phyloP scores from a whole-genome alignment of 2,329 filamentous ascomycete species.

The Whalleya microplaca region DNA sequence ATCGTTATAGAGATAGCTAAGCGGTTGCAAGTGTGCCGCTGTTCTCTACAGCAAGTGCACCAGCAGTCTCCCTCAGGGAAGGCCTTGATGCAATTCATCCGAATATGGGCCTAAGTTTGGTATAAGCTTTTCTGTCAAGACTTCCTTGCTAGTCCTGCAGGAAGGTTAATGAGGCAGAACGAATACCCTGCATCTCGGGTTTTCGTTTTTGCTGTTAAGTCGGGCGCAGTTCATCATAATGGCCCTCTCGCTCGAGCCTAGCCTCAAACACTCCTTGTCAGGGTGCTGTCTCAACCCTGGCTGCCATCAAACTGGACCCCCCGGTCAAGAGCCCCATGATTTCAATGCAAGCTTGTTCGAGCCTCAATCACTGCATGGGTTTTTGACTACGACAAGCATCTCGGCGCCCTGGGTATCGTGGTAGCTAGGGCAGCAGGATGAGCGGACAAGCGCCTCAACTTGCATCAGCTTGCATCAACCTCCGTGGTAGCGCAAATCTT shows the following conservation, averaged over 20 bases:
- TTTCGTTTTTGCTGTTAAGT: not conserved
- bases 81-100: too few relatives aligned
- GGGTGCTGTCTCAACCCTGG: constrained; percentile 34
- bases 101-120: too few relatives aligned
- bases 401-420: constrained; percentile 2
- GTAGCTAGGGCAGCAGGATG: not conserved
- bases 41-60: too few relatives aligned
- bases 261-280: constrained; percentile 34
- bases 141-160: not conserved
- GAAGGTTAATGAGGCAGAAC: not conserved
- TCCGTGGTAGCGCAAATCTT: constrained; percentile 10
- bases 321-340: not conserved
- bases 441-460: constrained; percentile 8
- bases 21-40: not conserved
- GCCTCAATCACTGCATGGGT: constrained; percentile 6
- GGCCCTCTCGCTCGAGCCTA: constrained; percentile 12
- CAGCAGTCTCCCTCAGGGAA: too few relatives aligned
- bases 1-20: not conserved
- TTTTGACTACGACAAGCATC: not conserved
- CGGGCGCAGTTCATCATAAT: not conserved
- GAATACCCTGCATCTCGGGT: not conserved
- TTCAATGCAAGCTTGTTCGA: constrained; percentile 18
- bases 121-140: too few relatives aligned
- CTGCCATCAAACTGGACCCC: constrained; percentile 15
- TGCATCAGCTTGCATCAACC: constrained; percentile 20